These are phyloP conservation scores for Globisporangium spinosum DNA, from an alignment of 352 stramenopile genomes.

Conservation along the genomic window DNA sequence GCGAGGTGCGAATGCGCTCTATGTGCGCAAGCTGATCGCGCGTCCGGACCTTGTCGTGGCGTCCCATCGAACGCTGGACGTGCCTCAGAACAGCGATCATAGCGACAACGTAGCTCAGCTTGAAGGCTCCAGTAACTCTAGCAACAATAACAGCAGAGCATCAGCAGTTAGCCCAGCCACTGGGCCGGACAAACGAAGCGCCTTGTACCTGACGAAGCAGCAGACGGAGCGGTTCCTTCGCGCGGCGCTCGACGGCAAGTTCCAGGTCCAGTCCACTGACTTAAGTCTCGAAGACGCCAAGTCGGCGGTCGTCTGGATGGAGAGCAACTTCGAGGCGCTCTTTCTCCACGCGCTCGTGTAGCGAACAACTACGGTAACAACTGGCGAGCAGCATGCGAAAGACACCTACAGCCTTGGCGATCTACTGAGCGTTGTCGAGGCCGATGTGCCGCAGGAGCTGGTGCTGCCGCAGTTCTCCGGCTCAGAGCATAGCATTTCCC, in stretches of 20 bases:
- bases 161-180: neutral
- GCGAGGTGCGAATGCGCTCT: slow-evolving; percentile 38
- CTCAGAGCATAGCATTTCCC: slow-evolving; percentile 3
- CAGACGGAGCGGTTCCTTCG: slow-evolving; percentile 50
- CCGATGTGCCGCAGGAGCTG: slow-evolving; percentile 19
- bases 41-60: slow-evolving; percentile 29
- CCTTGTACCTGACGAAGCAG: slow-evolving; percentile 28
- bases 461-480: slow-evolving; percentile 24
- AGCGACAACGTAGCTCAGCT: neutral
- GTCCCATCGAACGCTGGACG: slow-evolving; percentile 25
- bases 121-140: neutral
- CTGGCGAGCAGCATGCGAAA: neutral
- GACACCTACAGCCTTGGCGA: slow-evolving; percentile 32
- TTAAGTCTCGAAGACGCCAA: slow-evolving; percentile 1
- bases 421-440: slow-evolving; percentile 23
- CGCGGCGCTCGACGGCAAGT: slow-evolving; percentile 34
- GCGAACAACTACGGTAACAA: neutral
- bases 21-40: slow-evolving; percentile 28
- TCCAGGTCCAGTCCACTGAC: slow-evolving; percentile 6
- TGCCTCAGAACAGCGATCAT: neutral
- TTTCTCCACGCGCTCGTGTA: slow-evolving; percentile 27
- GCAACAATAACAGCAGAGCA: neutral
- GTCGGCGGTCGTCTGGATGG: slow-evolving; percentile 26
- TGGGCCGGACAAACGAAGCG: neutral
- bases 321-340: slow-evolving; percentile 35